A percentile compares a stretch with the other conserved stretches of the same genome.
Conservation (phyloP, 2,329 filamentous ascomycete genomes). For the Colletotrichum sp. region DNA sequence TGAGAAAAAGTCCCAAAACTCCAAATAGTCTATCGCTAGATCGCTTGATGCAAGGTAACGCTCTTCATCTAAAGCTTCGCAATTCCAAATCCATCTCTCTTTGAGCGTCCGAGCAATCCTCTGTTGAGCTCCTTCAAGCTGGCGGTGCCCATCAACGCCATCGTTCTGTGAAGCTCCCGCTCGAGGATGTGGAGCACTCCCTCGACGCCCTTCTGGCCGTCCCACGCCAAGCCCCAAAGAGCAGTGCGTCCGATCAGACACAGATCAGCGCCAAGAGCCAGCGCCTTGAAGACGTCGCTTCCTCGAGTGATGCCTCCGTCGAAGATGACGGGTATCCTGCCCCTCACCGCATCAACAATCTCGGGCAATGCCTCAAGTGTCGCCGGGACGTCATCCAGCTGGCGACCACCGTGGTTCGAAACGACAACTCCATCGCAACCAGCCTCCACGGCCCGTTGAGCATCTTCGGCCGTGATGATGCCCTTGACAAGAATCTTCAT, state of each 20-base stretch:
- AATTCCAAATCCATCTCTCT: constrained; percentile 8
- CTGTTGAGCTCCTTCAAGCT: constrained; percentile 14
- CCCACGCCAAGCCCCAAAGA: constrained; percentile 19
- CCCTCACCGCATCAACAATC: neutral
- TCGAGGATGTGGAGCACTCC: constrained; percentile 15
- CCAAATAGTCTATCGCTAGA: neutral
- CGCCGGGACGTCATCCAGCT: constrained; percentile 21
- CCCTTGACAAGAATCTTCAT: constrained; percentile 30
- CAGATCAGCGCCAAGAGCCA: constrained; percentile 14
- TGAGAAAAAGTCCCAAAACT: neutral
- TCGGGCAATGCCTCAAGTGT: constrained; percentile 24
- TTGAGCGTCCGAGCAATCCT: constrained; percentile 2
- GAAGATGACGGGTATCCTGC: constrained; percentile 27
- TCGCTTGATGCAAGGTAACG: neutral
- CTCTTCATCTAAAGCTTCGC: neutral
- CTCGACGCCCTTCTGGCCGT: constrained; percentile 21
- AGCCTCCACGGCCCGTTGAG: constrained; percentile 23
- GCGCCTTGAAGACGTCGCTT: constrained; percentile 17
- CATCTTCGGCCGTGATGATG: constrained; percentile 24
- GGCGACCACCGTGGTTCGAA: constrained; percentile 26
- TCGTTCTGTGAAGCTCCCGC: constrained; percentile 6
- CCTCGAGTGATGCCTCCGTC: constrained; percentile 18
- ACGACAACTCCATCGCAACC: constrained; percentile 25
- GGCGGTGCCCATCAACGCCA: constrained; percentile 15
- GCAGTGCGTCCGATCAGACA: constrained; percentile 14